phyloP scores from a whole-genome alignment of 1,284 basidiomycete species.

The Ustilago nuda region DNA sequence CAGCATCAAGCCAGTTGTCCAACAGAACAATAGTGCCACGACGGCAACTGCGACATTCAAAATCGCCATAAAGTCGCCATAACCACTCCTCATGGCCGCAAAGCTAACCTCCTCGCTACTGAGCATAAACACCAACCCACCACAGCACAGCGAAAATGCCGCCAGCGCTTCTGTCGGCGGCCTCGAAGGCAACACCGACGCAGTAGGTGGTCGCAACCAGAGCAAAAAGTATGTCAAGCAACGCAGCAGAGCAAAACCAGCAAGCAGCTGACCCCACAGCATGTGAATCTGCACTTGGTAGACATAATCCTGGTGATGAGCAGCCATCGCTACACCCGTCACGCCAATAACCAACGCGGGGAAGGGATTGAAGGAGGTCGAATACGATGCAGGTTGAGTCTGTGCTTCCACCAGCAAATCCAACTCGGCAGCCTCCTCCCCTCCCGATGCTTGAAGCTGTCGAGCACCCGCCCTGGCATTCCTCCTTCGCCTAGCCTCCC shows the following conservation, averaged over 20 bases:
- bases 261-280: constrained; percentile 92
- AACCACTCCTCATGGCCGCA: constrained; percentile 88
- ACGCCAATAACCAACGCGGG: constrained; percentile 83
- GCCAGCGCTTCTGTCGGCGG: constrained; percentile 93
- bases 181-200: constrained; percentile 80
- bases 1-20: constrained; percentile 58
- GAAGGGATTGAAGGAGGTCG: constrained; percentile 90
- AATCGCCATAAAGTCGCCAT: constrained; percentile 78
- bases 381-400: constrained; percentile 72
- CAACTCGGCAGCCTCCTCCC: constrained; percentile 16
- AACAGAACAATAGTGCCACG: constrained; percentile 60
- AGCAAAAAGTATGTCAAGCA: constrained; percentile 94
- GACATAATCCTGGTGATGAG: constrained; percentile 87
- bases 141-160: constrained; percentile 85
- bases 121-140: constrained; percentile 90
- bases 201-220: constrained; percentile 77
- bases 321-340: constrained; percentile 94
- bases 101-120: constrained; percentile 90
- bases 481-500: constrained; percentile 20
- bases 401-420: constrained; percentile 48
- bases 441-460: background rate
- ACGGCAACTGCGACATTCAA: constrained; percentile 62
- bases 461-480: background rate
- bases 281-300: constrained; percentile 86
- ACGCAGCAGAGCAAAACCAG: constrained; percentile 80